A percentile compares a stretch with the other conserved stretches of the same genome.
Evolutionary conservation across 1,284 basidiomycete genomes (phyloP).

Genomic region (Ceratobasidium sp.): DNA sequence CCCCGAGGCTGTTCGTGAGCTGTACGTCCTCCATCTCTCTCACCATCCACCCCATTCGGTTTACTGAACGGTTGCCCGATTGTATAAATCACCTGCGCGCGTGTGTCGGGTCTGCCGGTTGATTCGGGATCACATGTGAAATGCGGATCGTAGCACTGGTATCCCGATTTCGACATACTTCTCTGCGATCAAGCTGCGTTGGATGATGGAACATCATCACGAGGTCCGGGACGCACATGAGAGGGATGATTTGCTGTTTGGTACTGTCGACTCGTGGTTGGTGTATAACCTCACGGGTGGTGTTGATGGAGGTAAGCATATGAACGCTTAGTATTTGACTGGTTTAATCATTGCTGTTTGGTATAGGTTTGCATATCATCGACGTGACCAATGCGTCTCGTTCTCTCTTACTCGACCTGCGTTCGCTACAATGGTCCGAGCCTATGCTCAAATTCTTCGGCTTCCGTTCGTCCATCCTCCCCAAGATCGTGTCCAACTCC

Average conservation of each 20-base stretch:
- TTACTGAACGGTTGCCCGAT: background rate
- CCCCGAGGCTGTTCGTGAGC: constrained; percentile 70
- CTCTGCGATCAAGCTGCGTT: constrained; percentile 93
- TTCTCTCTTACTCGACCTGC: constrained; percentile 90
- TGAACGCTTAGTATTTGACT: background rate
- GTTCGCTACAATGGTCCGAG: constrained; percentile 84
- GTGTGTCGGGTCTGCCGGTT: constrained; percentile 1
- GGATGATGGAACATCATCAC: constrained; percentile 94
- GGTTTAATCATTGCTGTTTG: constrained; percentile 42
- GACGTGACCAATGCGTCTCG: constrained; percentile 98
- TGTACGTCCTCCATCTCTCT: constrained; percentile 61
- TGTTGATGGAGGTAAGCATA: constrained; percentile 49
- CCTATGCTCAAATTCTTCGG: constrained; percentile 89
- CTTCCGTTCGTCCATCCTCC: constrained; percentile 80
- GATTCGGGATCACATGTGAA: constrained; percentile 34
- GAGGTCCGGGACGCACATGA: constrained; percentile 85
- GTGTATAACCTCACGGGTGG: constrained; percentile 91
- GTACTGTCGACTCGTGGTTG: constrained; percentile 97
- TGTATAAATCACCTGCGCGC: background rate
- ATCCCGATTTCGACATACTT: constrained; percentile 97
- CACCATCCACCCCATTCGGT: constrained; percentile 15
- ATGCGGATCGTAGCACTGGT: constrained; percentile 70
- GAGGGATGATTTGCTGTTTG: constrained; percentile 85
- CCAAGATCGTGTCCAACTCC: constrained; percentile 89
- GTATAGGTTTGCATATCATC: constrained; percentile 81